Percentiles rank a stretch among this genome's conserved stretches.
Conservation (phyloP, 495 filamentous ascomycete species). For the Podospora sp. region DNA sequence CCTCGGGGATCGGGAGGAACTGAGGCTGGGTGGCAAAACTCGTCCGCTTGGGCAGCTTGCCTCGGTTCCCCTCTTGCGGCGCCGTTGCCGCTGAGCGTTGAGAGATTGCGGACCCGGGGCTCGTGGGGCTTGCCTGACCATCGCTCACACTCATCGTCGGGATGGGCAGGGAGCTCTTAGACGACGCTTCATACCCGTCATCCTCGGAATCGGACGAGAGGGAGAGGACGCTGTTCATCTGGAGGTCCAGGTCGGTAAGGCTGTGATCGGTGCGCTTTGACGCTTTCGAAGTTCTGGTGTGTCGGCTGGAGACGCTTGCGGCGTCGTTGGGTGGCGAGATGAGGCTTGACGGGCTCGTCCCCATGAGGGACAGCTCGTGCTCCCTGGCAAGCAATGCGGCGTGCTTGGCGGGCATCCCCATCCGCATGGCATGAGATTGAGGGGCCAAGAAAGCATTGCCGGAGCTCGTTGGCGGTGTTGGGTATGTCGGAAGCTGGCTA, state of each 20-base stretch:
- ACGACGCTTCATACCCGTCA: slow-evolving; percentile 36
- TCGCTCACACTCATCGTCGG: slow-evolving; percentile 33
- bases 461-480: slow-evolving; percentile 16
- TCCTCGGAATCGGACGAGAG: slow-evolving; percentile 54
- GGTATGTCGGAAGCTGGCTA: slow-evolving; percentile 19
- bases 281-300: slow-evolving; percentile 54
- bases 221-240: slow-evolving; percentile 50
- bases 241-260: slow-evolving; percentile 46
- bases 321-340: slow-evolving; percentile 40
- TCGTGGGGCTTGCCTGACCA: slow-evolving; percentile 35
- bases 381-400: slow-evolving; percentile 1
- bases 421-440: slow-evolving; percentile 5
- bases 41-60: slow-evolving; percentile 29
- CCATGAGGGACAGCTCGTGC: slow-evolving; percentile 18
- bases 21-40: slow-evolving; percentile 31
- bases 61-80: slow-evolving; percentile 21
- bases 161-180: slow-evolving; percentile 31
- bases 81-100: slow-evolving; percentile 20
- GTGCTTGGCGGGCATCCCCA: slow-evolving; percentile 25
- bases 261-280: slow-evolving; percentile 48
- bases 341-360: slow-evolving; percentile 24
- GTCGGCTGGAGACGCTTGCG: slow-evolving; percentile 52
- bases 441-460: slow-evolving; percentile 27
- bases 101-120: slow-evolving; percentile 32
- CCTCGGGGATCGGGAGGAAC: slow-evolving; percentile 27